Conservation (phyloP, 345 rosid genomes). For the Acer yangbiense region DNA sequence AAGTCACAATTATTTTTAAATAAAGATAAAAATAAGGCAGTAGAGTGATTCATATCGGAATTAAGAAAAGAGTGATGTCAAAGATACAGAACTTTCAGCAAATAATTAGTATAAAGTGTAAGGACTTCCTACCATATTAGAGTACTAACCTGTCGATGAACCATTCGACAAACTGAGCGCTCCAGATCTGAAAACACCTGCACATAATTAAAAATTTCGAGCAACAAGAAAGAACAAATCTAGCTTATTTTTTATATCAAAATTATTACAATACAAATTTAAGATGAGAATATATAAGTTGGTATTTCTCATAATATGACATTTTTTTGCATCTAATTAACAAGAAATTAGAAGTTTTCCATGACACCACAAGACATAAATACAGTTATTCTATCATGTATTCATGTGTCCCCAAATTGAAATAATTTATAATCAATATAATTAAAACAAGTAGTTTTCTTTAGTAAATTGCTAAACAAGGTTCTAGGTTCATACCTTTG, state of each 20-base stretch:
- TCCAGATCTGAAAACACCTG: constrained; percentile 98
- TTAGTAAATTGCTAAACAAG: constrained; percentile 10
- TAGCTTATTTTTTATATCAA: constrained; percentile 1
- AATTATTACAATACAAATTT: not conserved
- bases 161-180: constrained; percentile 94
- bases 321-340: constrained; percentile 4
- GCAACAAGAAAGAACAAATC: constrained; percentile 11
- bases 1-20: not conserved
- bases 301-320: not conserved
- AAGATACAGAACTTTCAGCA: not conserved
- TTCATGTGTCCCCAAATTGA: not conserved
- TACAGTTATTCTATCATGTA: not conserved
- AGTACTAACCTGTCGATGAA: constrained; percentile 82
- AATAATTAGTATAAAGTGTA: not conserved
- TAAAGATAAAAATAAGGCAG: not conserved
- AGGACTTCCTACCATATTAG: not conserved
- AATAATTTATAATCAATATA: not conserved
- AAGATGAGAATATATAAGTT: not conserved
- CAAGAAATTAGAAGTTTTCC: not conserved
- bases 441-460: not conserved
- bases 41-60: not conserved
- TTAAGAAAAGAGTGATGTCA: not conserved
- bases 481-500: constrained; percentile 65
- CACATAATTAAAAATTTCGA: constrained; percentile 31
- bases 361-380: not conserved